Percentiles rank a stretch among this genome's conserved stretches.
Conservation (phyloP, 257 asterid genomes). For the Ocimum tenuiflorum region DNA sequence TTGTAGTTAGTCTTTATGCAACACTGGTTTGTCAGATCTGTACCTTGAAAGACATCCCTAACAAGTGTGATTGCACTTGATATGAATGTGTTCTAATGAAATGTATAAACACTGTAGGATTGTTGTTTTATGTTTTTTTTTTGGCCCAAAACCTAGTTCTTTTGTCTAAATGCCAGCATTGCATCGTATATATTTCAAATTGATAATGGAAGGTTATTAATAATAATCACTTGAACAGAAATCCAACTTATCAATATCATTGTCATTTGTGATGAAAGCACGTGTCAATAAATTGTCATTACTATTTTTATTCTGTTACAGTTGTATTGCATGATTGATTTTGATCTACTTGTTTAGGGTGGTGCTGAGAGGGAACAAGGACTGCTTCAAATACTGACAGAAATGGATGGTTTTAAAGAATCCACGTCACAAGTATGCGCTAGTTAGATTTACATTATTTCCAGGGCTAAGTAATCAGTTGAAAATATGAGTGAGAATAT, state of each 20-base stretch:
- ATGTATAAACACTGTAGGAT: not conserved
- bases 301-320: slow-evolving; percentile 4
- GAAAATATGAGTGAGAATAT: slow-evolving; percentile 6
- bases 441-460: slow-evolving; percentile 5
- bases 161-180: not conserved
- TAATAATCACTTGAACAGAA: not conserved
- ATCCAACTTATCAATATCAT: slow-evolving; percentile 4
- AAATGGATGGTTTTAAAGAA: slow-evolving; percentile 96
- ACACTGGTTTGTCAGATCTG: not conserved
- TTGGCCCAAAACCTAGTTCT: not conserved
- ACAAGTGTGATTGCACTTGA: not conserved
- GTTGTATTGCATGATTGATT: slow-evolving; percentile 1
- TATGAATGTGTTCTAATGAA: slow-evolving; percentile 14
- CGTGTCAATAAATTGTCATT: not conserved
- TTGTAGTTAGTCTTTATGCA: not conserved
- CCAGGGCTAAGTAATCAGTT: not conserved
- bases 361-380: slow-evolving; percentile 99
- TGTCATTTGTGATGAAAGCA: slow-evolving; percentile 2
- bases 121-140: not conserved
- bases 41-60: not conserved
- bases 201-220: not conserved
- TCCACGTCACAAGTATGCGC: slow-evolving; percentile 74
- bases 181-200: not conserved
- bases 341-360: slow-evolving; percentile 50
- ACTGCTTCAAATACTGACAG: slow-evolving; percentile 91